Conservation (phyloP, 306 rosid genomes). For the Betula pendula region DNA sequence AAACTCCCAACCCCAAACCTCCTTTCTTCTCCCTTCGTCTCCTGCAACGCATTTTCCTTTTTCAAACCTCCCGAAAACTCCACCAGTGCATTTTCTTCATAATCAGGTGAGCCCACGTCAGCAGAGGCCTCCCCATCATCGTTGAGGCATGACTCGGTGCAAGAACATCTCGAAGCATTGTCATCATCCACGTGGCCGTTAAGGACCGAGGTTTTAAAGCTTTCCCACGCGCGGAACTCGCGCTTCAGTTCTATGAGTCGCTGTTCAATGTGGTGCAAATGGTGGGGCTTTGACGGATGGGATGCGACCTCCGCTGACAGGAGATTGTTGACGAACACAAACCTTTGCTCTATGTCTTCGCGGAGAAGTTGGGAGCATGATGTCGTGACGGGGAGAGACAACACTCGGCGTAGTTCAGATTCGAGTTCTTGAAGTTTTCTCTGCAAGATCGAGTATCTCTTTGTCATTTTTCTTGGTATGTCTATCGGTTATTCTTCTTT, state of each 20-base stretch:
- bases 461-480: background rate
- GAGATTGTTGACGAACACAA: slow-evolving; percentile 34
- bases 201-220: background rate
- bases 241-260: slow-evolving; percentile 25
- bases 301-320: slow-evolving; percentile 46
- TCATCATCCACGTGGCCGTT: slow-evolving; percentile 8
- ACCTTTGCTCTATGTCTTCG: slow-evolving; percentile 30
- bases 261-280: slow-evolving; percentile 25
- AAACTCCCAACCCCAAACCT: slow-evolving; percentile 19
- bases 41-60: background rate
- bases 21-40: slow-evolving; percentile 12
- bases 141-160: slow-evolving; percentile 39
- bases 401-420: slow-evolving; percentile 7
- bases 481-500: background rate
- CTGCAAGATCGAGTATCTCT: slow-evolving; percentile 19
- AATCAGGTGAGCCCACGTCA: slow-evolving; percentile 7
- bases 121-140: slow-evolving; percentile 38
- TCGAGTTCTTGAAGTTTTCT: slow-evolving; percentile 45
- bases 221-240: slow-evolving; percentile 24
- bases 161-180: slow-evolving; percentile 40
- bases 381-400: slow-evolving; percentile 18
- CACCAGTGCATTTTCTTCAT: slow-evolving; percentile 23
- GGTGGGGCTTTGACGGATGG: slow-evolving; percentile 30
- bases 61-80: slow-evolving; percentile 21
- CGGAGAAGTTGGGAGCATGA: background rate